phyloP scores from a whole-genome alignment of 2,329 filamentous ascomycete species.

The Fusarium gaditjirri region DNA sequence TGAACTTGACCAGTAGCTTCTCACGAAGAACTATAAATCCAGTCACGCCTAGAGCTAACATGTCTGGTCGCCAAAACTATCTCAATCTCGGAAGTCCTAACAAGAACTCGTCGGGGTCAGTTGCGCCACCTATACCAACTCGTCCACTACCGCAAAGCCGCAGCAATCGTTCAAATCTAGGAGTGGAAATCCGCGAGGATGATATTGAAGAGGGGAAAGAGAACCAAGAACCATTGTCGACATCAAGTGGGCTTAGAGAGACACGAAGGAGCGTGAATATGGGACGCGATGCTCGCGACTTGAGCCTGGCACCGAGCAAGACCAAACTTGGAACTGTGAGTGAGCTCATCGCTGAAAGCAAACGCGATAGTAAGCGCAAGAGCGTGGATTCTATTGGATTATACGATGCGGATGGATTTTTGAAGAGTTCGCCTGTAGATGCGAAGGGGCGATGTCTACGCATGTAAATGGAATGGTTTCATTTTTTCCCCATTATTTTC shows the following conservation, averaged over 20 bases:
- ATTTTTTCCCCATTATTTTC: neutral
- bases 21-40: conserved; percentile 46
- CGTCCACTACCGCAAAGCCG: conserved; percentile 16
- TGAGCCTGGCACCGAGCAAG: conserved; percentile 22
- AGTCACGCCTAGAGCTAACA: conserved; percentile 42
- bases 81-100: conserved; percentile 54
- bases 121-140: neutral
- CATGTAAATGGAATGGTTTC: conserved; percentile 39
- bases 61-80: conserved; percentile 58
- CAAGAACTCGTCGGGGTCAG: conserved; percentile 16
- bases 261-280: conserved; percentile 33
- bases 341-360: conserved; percentile 41
- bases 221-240: conserved; percentile 36
- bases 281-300: conserved; percentile 37
- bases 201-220: conserved; percentile 44
- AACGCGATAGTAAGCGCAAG: conserved; percentile 34
- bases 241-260: conserved; percentile 27
- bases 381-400: conserved; percentile 55
- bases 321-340: conserved; percentile 43
- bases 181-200: conserved; percentile 37
- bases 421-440: conserved; percentile 55
- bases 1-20: conserved; percentile 51
- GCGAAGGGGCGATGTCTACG: conserved; percentile 40
- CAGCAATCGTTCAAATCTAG: conserved; percentile 24
- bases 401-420: conserved; percentile 60